phyloP scores from a whole-genome alignment of 2,329 filamentous ascomycete species.

The Cryphonectria japonica region DNA sequence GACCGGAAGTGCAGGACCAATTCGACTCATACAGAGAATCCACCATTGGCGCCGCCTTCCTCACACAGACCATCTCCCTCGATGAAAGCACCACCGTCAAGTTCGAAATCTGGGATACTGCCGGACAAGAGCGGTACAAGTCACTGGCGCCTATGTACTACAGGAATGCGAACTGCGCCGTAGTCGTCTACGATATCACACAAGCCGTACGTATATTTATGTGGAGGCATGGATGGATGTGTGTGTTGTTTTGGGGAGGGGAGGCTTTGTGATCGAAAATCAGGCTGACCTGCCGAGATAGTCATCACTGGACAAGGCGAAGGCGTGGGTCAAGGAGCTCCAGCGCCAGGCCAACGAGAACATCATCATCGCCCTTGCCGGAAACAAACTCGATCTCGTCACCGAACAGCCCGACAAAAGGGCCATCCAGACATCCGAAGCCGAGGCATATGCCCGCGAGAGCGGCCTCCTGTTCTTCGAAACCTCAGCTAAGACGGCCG shows the following conservation, averaged over 20 bases:
- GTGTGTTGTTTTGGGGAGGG: no score
- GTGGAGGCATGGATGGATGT: background rate
- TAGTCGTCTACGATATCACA: slow-evolving; percentile 99
- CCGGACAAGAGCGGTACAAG: slow-evolving; percentile 98
- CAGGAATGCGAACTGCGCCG: slow-evolving; percentile 97
- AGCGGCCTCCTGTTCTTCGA: slow-evolving; percentile 97
- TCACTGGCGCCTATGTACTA: slow-evolving; percentile 99
- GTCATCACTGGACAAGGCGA: slow-evolving; percentile 98
- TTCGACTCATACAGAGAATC: slow-evolving; percentile 98
- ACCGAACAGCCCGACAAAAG: slow-evolving; percentile 95
- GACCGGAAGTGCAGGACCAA: slow-evolving; percentile 72
- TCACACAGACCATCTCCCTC: slow-evolving; percentile 97
- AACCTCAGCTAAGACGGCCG: slow-evolving; percentile 95
- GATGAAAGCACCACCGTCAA: slow-evolving; percentile 98
- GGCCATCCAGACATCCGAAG: slow-evolving; percentile 85
- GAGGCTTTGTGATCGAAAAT: no score
- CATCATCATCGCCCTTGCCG: slow-evolving; percentile 96
- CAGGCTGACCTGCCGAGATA: slow-evolving; percentile 45
- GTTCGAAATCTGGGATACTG: slow-evolving; percentile 99
- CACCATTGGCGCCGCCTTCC: slow-evolving; percentile 96
- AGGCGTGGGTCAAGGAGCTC: slow-evolving; percentile 98
- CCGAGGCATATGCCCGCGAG: slow-evolving; percentile 92
- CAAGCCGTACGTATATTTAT: slow-evolving; percentile 75
- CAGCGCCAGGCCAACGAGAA: slow-evolving; percentile 99
- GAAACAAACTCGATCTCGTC: slow-evolving; percentile 97